Percentiles rank a stretch among this genome's conserved stretches.
These are phyloP conservation scores for Magnusiomyces clavatus DNA, from an alignment of 1,139 yeast genomes.

Conservation along the genomic window DNA sequence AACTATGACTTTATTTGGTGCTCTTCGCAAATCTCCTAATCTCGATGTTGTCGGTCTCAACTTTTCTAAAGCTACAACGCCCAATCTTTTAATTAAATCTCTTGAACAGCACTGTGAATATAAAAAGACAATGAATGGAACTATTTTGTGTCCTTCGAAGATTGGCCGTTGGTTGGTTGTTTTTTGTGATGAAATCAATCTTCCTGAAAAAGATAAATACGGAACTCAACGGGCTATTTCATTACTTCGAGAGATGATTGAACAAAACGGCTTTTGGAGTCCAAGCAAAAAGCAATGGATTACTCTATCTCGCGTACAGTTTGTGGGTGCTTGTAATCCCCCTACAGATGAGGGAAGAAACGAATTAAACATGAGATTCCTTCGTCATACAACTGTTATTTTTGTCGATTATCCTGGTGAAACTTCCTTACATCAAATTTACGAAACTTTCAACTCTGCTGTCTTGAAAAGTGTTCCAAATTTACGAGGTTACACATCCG, in stretches of 20 bases:
- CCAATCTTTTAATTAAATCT: slow-evolving; percentile 52
- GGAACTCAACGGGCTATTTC: slow-evolving; percentile 75
- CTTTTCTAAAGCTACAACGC: slow-evolving; percentile 76
- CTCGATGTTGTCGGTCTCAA: slow-evolving; percentile 63
- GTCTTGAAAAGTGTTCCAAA: slow-evolving; percentile 57
- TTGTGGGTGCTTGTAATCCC: slow-evolving; percentile 95
- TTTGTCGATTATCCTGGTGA: slow-evolving; percentile 76
- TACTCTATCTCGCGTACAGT: slow-evolving; percentile 52
- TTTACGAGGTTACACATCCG: slow-evolving; percentile 45
- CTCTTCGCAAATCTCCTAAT: slow-evolving; percentile 50
- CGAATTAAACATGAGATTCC: slow-evolving; percentile 50
- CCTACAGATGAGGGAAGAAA: slow-evolving; percentile 75
- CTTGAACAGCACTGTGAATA: slow-evolving; percentile 70
- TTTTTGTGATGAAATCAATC: slow-evolving; percentile 87
- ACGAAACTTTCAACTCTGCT: slow-evolving; percentile 50
- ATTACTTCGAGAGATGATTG: slow-evolving; percentile 67
- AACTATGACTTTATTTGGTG: slow-evolving; percentile 78
- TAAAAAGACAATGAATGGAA: slow-evolving; percentile 45
- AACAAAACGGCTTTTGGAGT: slow-evolving; percentile 74
- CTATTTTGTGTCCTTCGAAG: slow-evolving; percentile 49
- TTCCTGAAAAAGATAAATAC: slow-evolving; percentile 66
- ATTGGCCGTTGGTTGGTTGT: slow-evolving; percentile 70
- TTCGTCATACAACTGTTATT: slow-evolving; percentile 59
- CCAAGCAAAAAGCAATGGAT: slow-evolving; percentile 59
- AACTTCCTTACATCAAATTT: slow-evolving; percentile 60